Evolutionary conservation across 371 early-diverging fungal species (phyloP), one percentile per base, ranked within the genome.

Genomic region (Mortierella sp.): DNA sequence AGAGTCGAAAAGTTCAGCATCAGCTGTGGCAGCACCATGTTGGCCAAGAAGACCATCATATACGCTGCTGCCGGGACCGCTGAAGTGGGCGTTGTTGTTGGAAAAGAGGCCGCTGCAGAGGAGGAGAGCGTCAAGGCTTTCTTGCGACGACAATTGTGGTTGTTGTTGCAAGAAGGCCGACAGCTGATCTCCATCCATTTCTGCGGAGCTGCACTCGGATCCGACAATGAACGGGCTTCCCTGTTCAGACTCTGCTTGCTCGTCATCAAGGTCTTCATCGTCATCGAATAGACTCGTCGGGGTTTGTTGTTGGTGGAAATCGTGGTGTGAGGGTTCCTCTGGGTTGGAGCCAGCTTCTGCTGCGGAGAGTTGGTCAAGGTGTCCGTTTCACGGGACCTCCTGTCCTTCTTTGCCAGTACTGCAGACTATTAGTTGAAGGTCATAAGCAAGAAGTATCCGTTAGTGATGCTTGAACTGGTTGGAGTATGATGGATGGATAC

Each of bases 361-460:
- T 85, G 86, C 86, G 32, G 82, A 85, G 86, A 85, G 86, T 85
- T 85, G 86, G 86, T 79, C 86, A 74, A 85, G 82, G 41, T 75
- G 70, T 74, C 73, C 73, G 35, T 68, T 35, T 44, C 48, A 81
- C 68, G 58, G 74, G 79, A 49, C 58, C 21, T 38, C 84, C 76
- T 76, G 86, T 76, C 86, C 86, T 85, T 77, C 86, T 85, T 85
- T 85, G 86, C 86, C 86, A 85, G 86, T 85, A 79, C 86, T 85
- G 86, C 86, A 85, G 86, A 85, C 86, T 85, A 79, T 54, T n/a
- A 27, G 14, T 29, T 21, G 24, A 32, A 65, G 35, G 35, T 24
- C 55, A 44, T 70, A 38, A 51, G 14, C 2, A 58, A 43, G 46
- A 44, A n/a, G 55, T 35, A 48, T 35, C 54, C 4, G 27, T 68